Conservation (phyloP, 805 yeast genomes). For the Brettanomyces naardenensis region DNA sequence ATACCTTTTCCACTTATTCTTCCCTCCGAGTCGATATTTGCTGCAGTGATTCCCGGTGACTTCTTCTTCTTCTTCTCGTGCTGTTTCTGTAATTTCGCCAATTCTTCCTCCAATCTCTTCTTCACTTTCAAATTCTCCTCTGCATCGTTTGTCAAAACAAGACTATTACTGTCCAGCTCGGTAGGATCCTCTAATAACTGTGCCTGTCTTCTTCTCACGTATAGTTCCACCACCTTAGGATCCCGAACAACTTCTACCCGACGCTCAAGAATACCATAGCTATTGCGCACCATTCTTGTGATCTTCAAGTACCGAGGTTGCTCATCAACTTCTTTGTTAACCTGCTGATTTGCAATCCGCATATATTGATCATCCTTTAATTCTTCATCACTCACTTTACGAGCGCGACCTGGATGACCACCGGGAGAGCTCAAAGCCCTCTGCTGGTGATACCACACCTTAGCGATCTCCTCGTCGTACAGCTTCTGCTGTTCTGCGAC, state of each 20-base stretch:
- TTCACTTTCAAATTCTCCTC: conserved; percentile 74
- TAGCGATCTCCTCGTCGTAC: conserved; percentile 81
- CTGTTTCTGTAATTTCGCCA: conserved; percentile 71
- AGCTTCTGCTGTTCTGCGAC: conserved; percentile 83
- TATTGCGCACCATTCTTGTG: conserved; percentile 73
- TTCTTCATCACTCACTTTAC: conserved; percentile 14
- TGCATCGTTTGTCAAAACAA: conserved; percentile 72
- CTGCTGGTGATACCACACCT: conserved; percentile 86
- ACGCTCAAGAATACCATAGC: conserved; percentile 80
- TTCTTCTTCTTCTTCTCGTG: conserved; percentile 41
- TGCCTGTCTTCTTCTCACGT: conserved; percentile 47
- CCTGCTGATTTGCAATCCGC: conserved; percentile 25
- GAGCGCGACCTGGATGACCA: conserved; percentile 16
- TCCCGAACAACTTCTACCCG: conserved; percentile 72
- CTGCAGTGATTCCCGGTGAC: conserved; percentile 24
- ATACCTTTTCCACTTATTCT: conserved; percentile 55
- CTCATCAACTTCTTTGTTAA: conserved; percentile 25
- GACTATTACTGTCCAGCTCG: conserved; percentile 63
- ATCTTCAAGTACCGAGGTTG: conserved; percentile 41
- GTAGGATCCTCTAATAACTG: conserved; percentile 27
- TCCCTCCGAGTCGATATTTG: conserved; percentile 28
- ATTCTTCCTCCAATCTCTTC: conserved; percentile 70
- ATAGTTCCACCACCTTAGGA: conserved; percentile 81
- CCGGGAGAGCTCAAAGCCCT: conserved; percentile 39
- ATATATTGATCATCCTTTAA: conserved; percentile 28